Conservation (phyloP, 805 yeast genomes). For the Metschnikowia arizonensis region DNA sequence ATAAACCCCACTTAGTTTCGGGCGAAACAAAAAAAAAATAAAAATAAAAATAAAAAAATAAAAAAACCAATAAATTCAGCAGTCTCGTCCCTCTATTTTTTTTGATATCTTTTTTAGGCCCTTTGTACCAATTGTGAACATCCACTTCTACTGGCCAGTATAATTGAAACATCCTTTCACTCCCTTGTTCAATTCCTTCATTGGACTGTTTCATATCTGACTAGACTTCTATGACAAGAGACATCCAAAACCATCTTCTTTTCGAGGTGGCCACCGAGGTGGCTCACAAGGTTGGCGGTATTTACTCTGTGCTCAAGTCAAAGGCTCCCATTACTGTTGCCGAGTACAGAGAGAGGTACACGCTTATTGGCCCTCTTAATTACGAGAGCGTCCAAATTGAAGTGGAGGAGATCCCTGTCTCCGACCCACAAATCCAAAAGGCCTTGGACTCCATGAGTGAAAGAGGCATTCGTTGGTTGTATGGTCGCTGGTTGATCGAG, state of each 20-base stretch:
- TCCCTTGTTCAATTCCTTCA: background rate
- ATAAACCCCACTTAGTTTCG: conserved; percentile 7
- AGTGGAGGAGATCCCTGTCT: conserved; percentile 68
- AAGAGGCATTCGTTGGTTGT: conserved; percentile 77
- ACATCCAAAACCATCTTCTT: conserved; percentile 78
- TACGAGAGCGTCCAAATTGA: conserved; percentile 69
- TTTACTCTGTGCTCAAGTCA: conserved; percentile 92
- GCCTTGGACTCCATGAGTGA: conserved; percentile 74
- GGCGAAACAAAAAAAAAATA: conserved; percentile 5
- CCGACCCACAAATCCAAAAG: conserved; percentile 50
- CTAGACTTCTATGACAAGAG: conserved; percentile 57
- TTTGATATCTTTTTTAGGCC: background rate
- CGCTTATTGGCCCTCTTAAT: conserved; percentile 82
- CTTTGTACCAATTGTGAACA: background rate
- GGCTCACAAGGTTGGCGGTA: conserved; percentile 96
- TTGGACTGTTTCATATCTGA: background rate
- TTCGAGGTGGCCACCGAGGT: conserved; percentile 97
- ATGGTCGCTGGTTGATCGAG: conserved; percentile 96
- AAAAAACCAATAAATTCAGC: conserved; percentile 1
- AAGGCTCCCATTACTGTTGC: conserved; percentile 96
- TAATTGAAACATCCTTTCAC: background rate
- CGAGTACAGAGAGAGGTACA: conserved; percentile 84
- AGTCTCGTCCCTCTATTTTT: background rate
- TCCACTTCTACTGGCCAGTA: conserved; percentile 4
- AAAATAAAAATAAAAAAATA: conserved; percentile 2